phyloP scores from a whole-genome alignment of 1,284 basidiomycete species.

The Golubevia pallescens region DNA sequence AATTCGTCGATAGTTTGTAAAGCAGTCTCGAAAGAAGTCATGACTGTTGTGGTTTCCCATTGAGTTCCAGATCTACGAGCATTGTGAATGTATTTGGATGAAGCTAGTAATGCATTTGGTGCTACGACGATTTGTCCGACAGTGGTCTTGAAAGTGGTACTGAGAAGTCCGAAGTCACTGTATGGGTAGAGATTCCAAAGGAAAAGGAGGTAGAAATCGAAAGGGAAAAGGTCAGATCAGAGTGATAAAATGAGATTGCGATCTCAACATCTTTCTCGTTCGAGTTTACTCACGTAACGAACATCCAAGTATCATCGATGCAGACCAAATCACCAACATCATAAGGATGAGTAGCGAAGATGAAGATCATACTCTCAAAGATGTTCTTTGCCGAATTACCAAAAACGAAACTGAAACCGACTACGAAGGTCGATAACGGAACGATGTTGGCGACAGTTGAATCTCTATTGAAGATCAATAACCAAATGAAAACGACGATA shows the following conservation, averaged over 20 bases:
- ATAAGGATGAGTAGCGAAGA: slow-evolving; percentile 53
- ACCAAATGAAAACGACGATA: slow-evolving; percentile 74
- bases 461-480: slow-evolving; percentile 78
- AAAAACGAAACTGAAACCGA: slow-evolving; percentile 67
- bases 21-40: slow-evolving; percentile 58
- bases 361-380: slow-evolving; percentile 68
- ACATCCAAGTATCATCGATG: slow-evolving; percentile 62
- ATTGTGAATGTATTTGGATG: slow-evolving; percentile 76
- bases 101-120: slow-evolving; percentile 78
- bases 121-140: slow-evolving; percentile 80
- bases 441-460: slow-evolving; percentile 79
- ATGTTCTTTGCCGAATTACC: slow-evolving; percentile 81
- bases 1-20: slow-evolving; percentile 72
- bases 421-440: slow-evolving; percentile 78
- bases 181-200: not conserved
- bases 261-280: not conserved
- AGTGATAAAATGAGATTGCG: not conserved
- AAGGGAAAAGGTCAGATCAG: not conserved
- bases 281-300: slow-evolving; percentile 26
- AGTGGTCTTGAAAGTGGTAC: slow-evolving; percentile 78
- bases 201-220: not conserved
- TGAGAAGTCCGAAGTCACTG: slow-evolving; percentile 73
- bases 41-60: slow-evolving; percentile 75
- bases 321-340: slow-evolving; percentile 63
- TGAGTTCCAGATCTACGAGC: slow-evolving; percentile 65